phyloP scores from a whole-genome alignment of 352 stramenopile species.

The Lagenidium giganteum region DNA sequence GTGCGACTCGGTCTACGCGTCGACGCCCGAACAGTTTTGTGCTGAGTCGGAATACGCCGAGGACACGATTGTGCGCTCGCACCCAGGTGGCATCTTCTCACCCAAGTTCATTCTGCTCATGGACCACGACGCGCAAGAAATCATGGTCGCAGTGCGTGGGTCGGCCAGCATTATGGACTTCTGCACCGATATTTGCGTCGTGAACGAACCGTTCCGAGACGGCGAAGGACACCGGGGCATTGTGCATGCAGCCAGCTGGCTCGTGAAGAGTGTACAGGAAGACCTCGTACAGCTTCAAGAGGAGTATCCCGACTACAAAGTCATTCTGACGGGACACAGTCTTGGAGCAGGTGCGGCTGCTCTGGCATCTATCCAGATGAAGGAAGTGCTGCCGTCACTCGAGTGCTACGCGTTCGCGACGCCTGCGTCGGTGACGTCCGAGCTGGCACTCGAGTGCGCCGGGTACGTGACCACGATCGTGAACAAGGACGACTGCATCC shows the following conservation, averaged over 20 bases:
- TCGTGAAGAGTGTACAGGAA: conserved; percentile 46
- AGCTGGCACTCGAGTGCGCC: conserved; percentile 45
- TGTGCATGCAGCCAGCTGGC: conserved; percentile 67
- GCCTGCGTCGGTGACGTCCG: conserved; percentile 58
- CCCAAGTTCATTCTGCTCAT: conserved; percentile 67
- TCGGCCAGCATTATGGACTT: conserved; percentile 79
- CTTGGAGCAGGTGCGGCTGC: conserved; percentile 66
- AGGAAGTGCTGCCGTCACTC: conserved; percentile 32
- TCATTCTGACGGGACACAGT: conserved; percentile 68
- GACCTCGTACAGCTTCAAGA: conserved; percentile 36
- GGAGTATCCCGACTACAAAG: conserved; percentile 43
- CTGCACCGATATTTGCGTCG: conserved; percentile 72
- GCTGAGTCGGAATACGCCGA: conserved; percentile 31
- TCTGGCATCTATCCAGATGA: conserved; percentile 51
- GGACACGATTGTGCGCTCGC: conserved; percentile 37
- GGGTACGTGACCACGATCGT: conserved; percentile 69
- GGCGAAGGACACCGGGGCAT: conserved; percentile 81
- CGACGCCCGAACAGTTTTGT: conserved; percentile 43
- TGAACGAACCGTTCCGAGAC: conserved; percentile 63
- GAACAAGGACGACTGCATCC: conserved; percentile 79
- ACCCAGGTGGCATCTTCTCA: conserved; percentile 69
- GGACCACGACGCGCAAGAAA: conserved; percentile 44
- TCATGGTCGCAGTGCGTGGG: conserved; percentile 60
- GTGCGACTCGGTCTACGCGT: conserved; percentile 70
- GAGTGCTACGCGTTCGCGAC: conserved; percentile 69